A percentile compares a stretch with the other conserved stretches of the same genome.
These are phyloP conservation scores for Dactylellina leptospora DNA, from an alignment of 2,329 filamentous ascomycete genomes.

Conservation along the genomic window DNA sequence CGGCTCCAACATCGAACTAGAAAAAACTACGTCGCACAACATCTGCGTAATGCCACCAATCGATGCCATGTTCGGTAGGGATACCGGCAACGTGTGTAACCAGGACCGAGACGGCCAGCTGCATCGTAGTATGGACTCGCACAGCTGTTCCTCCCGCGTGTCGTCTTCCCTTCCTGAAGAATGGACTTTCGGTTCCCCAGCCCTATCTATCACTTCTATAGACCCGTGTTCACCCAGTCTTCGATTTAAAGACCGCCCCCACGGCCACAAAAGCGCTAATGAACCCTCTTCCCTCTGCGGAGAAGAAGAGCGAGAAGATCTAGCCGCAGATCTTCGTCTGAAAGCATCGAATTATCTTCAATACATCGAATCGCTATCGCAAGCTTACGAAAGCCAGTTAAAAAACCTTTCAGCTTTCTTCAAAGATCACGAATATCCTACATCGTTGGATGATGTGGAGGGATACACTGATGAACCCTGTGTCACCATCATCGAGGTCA, in stretches of 20 bases:
- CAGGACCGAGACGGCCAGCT: not conserved
- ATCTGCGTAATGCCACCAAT: constrained; percentile 14
- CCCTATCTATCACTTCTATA: constrained; percentile 46
- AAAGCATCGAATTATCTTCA: constrained; percentile 52
- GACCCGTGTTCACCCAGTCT: constrained; percentile 38
- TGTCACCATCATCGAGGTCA: constrained; percentile 38
- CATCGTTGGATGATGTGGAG: not conserved
- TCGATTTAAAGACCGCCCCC: constrained; percentile 24
- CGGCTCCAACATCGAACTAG: not conserved
- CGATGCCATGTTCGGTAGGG: not conserved
- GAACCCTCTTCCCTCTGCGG: not conserved
- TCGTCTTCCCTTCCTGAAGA: constrained; percentile 10
- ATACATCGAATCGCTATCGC: constrained; percentile 43
- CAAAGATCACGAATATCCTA: constrained; percentile 1
- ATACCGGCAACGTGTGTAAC: not conserved
- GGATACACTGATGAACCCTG: constrained; percentile 27
- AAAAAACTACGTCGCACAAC: not conserved
- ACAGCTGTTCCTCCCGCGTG: constrained; percentile 19
- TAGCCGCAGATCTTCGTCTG: constrained; percentile 27
- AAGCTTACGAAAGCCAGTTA: constrained; percentile 46
- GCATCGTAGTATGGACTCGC: not conserved
- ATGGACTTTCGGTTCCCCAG: constrained; percentile 45
- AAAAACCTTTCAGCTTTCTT: constrained; percentile 38
- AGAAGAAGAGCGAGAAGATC: constrained; percentile 1
- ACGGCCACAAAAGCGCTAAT: constrained; percentile 5